Conservation (phyloP, 2,329 filamentous ascomycete species). For the Colletotrichum falcatum region DNA sequence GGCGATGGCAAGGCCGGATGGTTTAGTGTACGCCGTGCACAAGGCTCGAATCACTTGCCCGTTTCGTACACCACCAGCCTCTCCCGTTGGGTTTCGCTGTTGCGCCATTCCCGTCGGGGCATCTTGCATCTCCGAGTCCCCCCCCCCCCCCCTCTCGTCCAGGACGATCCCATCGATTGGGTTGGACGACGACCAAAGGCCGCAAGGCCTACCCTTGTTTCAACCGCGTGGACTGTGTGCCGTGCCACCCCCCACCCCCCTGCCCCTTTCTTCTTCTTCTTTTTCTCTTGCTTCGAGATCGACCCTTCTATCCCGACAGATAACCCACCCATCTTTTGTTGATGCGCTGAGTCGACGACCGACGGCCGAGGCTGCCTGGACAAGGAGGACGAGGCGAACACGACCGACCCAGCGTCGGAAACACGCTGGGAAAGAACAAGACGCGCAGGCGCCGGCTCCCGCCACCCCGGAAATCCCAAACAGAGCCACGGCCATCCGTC, state of each 20-base stretch:
- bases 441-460: neutral
- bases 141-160: neutral
- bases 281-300: neutral
- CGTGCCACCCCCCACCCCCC: too few relatives aligned
- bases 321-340: neutral
- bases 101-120: neutral
- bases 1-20: too few relatives aligned
- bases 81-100: neutral
- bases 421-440: neutral
- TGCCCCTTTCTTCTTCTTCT: too few relatives aligned
- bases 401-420: neutral
- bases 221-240: constrained; percentile 34
- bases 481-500: neutral
- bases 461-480: neutral
- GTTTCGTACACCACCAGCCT: constrained; percentile 13
- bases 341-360: neutral
- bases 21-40: too few relatives aligned
- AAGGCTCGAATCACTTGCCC: constrained; percentile 33
- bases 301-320: neutral
- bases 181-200: neutral
- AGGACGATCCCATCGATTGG: constrained; percentile 25
- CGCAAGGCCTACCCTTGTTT: constrained; percentile 34
- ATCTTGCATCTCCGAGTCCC: neutral
- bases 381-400: neutral
- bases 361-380: neutral